These are phyloP conservation scores for Lineolata rhizophorae DNA, from an alignment of 495 filamentous ascomycete species.

Conservation along the genomic window DNA sequence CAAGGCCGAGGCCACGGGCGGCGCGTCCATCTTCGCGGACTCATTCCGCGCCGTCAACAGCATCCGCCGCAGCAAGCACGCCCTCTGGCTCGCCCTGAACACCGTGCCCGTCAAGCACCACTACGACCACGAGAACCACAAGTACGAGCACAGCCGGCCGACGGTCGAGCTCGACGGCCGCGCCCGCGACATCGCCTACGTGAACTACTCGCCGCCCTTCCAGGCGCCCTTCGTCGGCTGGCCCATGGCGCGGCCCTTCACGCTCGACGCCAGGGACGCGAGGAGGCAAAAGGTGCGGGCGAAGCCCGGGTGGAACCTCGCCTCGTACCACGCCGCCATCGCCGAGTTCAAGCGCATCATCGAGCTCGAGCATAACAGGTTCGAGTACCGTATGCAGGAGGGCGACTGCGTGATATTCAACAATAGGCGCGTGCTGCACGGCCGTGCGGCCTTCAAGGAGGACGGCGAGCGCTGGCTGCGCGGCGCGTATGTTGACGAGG, in stretches of 20 bases:
- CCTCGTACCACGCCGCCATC: constrained; percentile 17
- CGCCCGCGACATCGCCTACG: constrained; percentile 13
- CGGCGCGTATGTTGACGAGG: constrained; percentile 60
- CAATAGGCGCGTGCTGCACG: constrained; percentile 62
- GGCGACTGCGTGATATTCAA: constrained; percentile 78
- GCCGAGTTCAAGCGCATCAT: constrained; percentile 23
- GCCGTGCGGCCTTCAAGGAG: constrained; percentile 42
- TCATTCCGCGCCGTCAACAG: constrained; percentile 33
- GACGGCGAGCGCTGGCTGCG: constrained; percentile 56
- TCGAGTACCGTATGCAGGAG: constrained; percentile 47
- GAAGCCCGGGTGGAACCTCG: constrained; percentile 6
- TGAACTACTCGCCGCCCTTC: constrained; percentile 58
- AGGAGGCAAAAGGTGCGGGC: constrained; percentile 1
- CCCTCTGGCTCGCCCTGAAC: constrained; percentile 20
- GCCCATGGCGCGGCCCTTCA: constrained; percentile 7
- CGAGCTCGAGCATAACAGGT: constrained; percentile 27
- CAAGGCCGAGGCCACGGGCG: constrained; percentile 48
- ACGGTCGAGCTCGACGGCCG: constrained; percentile 27
- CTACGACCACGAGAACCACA: constrained; percentile 44
- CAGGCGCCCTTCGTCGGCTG: constrained; percentile 25
- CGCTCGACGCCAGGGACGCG: constrained; percentile 6
- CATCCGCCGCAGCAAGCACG: constrained; percentile 14
- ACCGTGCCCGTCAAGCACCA: constrained; percentile 32
- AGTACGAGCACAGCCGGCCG: constrained; percentile 31
- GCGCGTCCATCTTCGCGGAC: constrained; percentile 67